phyloP scores from a whole-genome alignment of 2,329 filamentous ascomycete species.

The Graphium sp. region DNA sequence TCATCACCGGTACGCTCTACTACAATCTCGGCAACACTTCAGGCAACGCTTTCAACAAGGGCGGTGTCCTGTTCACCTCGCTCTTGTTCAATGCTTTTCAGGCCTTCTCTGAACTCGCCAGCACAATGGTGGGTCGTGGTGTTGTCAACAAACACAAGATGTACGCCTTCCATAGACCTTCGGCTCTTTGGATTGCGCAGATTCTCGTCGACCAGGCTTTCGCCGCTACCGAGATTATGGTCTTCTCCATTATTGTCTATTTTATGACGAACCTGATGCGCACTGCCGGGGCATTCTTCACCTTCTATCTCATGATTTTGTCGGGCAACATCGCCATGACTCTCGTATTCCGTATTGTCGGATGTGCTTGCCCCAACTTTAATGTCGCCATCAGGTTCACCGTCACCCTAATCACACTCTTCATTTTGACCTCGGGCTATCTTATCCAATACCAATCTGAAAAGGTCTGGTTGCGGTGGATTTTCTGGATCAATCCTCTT shows the following conservation, averaged over 20 bases:
- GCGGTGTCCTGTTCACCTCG: slow-evolving; percentile 65
- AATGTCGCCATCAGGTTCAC: slow-evolving; percentile 76
- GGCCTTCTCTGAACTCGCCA: slow-evolving; percentile 61
- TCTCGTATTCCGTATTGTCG: slow-evolving; percentile 60
- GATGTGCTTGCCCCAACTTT: slow-evolving; percentile 62
- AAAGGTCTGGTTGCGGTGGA: slow-evolving; percentile 65
- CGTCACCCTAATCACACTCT: slow-evolving; percentile 63
- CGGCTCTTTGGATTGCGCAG: slow-evolving; percentile 68
- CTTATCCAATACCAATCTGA: slow-evolving; percentile 63
- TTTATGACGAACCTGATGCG: slow-evolving; percentile 57
- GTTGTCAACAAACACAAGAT: slow-evolving; percentile 75
- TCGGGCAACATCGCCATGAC: slow-evolving; percentile 58
- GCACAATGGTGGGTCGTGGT: slow-evolving; percentile 57
- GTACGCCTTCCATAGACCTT: slow-evolving; percentile 70
- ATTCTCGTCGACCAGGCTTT: slow-evolving; percentile 67
- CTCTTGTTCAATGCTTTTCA: slow-evolving; percentile 80
- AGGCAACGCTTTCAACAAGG: slow-evolving; percentile 62
- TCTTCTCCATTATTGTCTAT: slow-evolving; percentile 62
- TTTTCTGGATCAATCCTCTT: slow-evolving; percentile 61
- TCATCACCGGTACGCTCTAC: slow-evolving; percentile 68
- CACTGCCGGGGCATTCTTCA: slow-evolving; percentile 66
- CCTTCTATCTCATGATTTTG: slow-evolving; percentile 55
- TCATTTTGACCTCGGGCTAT: slow-evolving; percentile 68
- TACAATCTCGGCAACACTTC: slow-evolving; percentile 49
- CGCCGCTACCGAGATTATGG: slow-evolving; percentile 48